Evolutionary conservation across 352 stramenopile genomes (phyloP), one percentile per base, ranked within the genome.

Genomic region (Achlya hypogyna): DNA sequence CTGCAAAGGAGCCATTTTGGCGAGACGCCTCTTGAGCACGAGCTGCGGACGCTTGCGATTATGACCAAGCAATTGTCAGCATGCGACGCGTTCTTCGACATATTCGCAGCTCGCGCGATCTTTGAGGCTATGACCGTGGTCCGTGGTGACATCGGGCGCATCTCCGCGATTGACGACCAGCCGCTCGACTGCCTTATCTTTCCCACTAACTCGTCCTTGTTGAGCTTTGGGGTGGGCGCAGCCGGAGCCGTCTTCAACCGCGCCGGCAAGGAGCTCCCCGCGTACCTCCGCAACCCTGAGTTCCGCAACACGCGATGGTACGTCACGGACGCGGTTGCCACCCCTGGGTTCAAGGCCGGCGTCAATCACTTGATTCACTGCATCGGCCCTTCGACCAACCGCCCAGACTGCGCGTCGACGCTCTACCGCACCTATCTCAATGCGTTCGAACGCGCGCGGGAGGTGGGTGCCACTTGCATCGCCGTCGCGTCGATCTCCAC

Each of bases 311-410:
- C 53, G 16, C 54, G 54, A 16, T n/a, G 75, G 23, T 31, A 71
- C 34, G 67, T 83, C 42, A 73, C 76, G 29, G 51, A 78, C 2
- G 76, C 68, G 1, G 64, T 79, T 23, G 70, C 62, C 1, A 87
- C 81, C 0, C 81, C 81, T 1, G 78, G 69, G 1, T 87, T 87
- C 66, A 69, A 77, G 47, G 67, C 76, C 18, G 78, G 77, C 25
- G 78, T 87, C 4, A 68, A 76, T 25, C 77, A 78, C 34, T 74
- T 89, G 16, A 84, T 89, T 56, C 81, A 87, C 51, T 82, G 74
- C 45, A 74, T 84, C 14, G 78, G 78, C 12, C 81, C 81, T 27
- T 78, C 72, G n/a, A 53, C 63, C 40, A 71, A 70, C 6, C 75
- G 78, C 43, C 16, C 56, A 10, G 52, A 70, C 16, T 74, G 67